Base-by-base conservation (phyloP, 345 rosid genomes). In the Noccaea caerulescens region DNA sequence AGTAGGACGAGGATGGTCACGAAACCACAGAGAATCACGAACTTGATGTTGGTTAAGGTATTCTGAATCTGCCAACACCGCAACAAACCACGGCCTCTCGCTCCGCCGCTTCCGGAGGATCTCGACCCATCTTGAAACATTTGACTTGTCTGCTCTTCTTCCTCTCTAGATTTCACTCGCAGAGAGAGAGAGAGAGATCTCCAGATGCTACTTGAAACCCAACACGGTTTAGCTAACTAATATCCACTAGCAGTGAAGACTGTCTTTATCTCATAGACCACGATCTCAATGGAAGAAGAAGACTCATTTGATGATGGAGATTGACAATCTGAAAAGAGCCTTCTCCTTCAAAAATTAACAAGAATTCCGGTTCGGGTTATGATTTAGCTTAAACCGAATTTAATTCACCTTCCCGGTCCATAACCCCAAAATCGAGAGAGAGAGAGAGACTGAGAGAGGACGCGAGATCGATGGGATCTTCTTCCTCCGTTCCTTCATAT, bases 1-100 rank as follows among this genome's bases (percentile, higher is more conserved):
- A 94, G 92, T 43, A 93, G 86, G 72, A 93, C 87, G 66, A 93
- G 92, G 42, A 93, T 87, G 51, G 97, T 90, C 39, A 88, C 86
- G 71, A 90, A 93, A 56, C 97, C 92, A 39, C 96, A 90, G 16
- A 88, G 88, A 60, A 93, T 84, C 2, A 93, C 87, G 85, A 93
- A 87, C 84, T 93, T 93, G 77, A 93, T 86, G 86, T 84, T 93
- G 79, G 75, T 82, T 75, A 91, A 88, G 23, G 97, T 90, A 77
- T 82, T 93, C 59, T 84, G 86, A 79, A 90, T 85, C 87, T 83
- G 90, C 80, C 97, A 79, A 45, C 97, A 92, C 4, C 93, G 86
- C 16, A 43, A 59, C 5, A 51, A 59, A 27, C 50, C 62, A 59
- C 42, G 63, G 4, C 68, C 18, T 74, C 68, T 74, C 25, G 68